A percentile compares a stretch with the other conserved stretches of the same genome.
Conservation (phyloP, 371 early-diverging fungal species). For the Mucor indicus region DNA sequence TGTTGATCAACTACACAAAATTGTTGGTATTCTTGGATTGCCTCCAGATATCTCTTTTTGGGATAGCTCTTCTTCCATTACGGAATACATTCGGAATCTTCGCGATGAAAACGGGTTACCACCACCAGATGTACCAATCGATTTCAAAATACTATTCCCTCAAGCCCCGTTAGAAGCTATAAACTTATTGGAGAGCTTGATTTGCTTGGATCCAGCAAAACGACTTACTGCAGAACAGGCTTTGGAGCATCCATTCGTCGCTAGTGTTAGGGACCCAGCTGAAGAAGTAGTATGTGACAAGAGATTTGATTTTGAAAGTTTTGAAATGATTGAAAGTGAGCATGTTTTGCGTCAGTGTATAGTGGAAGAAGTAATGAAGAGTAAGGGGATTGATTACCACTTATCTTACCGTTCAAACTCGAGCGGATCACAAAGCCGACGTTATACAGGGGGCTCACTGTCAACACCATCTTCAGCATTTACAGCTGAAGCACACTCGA, state of each 20-base stretch:
- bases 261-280: conserved; percentile 41
- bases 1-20: conserved; percentile 91
- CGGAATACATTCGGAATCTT: conserved; percentile 38
- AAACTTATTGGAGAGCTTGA: conserved; percentile 74
- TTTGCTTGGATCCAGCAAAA: conserved; percentile 81
- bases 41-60: conserved; percentile 77
- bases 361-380: conserved; percentile 31
- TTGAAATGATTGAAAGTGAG: conserved; percentile 41
- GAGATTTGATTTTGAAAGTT: conserved; percentile 44
- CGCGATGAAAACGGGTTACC: conserved; percentile 54
- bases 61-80: conserved; percentile 40
- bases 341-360: conserved; percentile 37
- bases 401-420: too few relatives aligned
- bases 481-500: conserved; percentile 29
- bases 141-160: conserved; percentile 43
- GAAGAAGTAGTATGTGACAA: conserved; percentile 37
- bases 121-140: conserved; percentile 41
- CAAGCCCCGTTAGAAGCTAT: conserved; percentile 62
- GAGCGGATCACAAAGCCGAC: too few relatives aligned
- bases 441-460: conserved; percentile 43
- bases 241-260: conserved; percentile 80
- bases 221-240: conserved; percentile 83
- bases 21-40: conserved; percentile 92
- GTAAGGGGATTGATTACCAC: conserved; percentile 8
- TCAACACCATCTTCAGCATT: conserved; percentile 38